Evolutionary conservation across 2,329 filamentous ascomycete genomes (phyloP), one percentile per base, ranked within the genome.

Genomic region (Metarhizium guizhouense): DNA sequence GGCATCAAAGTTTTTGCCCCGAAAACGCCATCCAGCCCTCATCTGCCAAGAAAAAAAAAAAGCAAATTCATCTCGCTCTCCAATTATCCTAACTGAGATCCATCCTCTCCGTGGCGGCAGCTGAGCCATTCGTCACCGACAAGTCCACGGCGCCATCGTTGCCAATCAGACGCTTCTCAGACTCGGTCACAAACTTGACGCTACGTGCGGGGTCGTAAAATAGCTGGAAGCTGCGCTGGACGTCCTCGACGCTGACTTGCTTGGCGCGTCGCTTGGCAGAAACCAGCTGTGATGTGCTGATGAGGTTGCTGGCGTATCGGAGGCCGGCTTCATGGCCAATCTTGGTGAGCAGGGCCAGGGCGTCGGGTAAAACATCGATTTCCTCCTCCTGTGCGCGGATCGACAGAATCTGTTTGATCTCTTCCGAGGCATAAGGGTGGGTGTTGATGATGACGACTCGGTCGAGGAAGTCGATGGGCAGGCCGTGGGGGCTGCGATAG

Each of bases 351-450:
- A 99, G 81, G 1, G 92, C 92, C 13, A 99, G 81, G 0, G 94
- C 93, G 68, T 97, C 92, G 6, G 92, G 81, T 0, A 89, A 89
- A 38, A 96, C 76, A 60, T 99, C 94, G 51, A 99, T 86, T 69
- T 99, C 94, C 70, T 99, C 94, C 72, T 99, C 94, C 68, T 93
- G 87, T 10, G 94, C 94, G 58, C 94, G 85, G 70, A 99, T 95
- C 29, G 88, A 83, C 13, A 99, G 77, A 59, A 99, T 99, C 71
- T 97, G 88, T 63, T 88, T 85, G 68, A 99, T 90, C 70, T 99
- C 90, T 49, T 95, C 89, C 6, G 80, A 72, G 42, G 76, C 79
- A 75, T 99, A 99, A 29, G 87, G 74, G 64, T 94, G 88, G 7
- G 94, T 99, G 76, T 90, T 94, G 70, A 99, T 90, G 68, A 99